Percentiles rank a stretch among this genome's conserved stretches.
Evolutionary conservation across 2,329 filamentous ascomycete genomes (phyloP).

Genomic region (Paramyrothecium roridum): DNA sequence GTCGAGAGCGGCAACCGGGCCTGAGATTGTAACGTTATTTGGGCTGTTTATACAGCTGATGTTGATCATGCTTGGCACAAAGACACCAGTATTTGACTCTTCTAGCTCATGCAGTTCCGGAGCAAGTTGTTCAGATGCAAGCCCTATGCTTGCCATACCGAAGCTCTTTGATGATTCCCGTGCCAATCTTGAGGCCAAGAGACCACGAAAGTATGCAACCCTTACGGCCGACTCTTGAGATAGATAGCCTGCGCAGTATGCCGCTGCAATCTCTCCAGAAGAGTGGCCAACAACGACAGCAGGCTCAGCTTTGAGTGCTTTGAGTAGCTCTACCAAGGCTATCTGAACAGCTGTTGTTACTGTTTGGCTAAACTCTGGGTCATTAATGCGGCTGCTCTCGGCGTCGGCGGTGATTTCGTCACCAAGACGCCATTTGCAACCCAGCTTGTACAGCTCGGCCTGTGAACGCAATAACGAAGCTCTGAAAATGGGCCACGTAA

Average conservation of each 20-base stretch:
- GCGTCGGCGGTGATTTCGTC: neutral
- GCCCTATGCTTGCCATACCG: slow-evolving; percentile 27
- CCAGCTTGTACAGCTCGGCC: too few relatives aligned
- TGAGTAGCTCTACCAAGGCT: slow-evolving; percentile 39
- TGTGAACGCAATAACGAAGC: neutral
- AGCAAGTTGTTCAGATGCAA: slow-evolving; percentile 9
- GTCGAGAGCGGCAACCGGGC: slow-evolving; percentile 36
- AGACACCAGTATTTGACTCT: slow-evolving; percentile 1
- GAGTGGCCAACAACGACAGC: slow-evolving; percentile 40
- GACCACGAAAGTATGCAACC: slow-evolving; percentile 4
- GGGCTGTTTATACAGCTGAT: slow-evolving; percentile 30
- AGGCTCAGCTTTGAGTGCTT: slow-evolving; percentile 24
- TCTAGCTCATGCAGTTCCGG: neutral
- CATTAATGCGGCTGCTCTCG: too few relatives aligned
- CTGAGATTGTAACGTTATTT: slow-evolving; percentile 24
- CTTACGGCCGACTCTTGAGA: neutral
- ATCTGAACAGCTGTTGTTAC: slow-evolving; percentile 39
- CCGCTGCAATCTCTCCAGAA: slow-evolving; percentile 44
- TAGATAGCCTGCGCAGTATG: slow-evolving; percentile 24
- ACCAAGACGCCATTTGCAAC: neutral
- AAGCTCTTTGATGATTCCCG: slow-evolving; percentile 4
- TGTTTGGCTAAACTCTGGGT: slow-evolving; percentile 34
- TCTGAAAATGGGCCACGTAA: neutral
- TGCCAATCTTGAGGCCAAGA: slow-evolving; percentile 6
- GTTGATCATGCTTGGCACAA: slow-evolving; percentile 30